Evolutionary conservation across 2,329 filamentous ascomycete genomes (phyloP).

Genomic region (Nannizziopsis barbatae): DNA sequence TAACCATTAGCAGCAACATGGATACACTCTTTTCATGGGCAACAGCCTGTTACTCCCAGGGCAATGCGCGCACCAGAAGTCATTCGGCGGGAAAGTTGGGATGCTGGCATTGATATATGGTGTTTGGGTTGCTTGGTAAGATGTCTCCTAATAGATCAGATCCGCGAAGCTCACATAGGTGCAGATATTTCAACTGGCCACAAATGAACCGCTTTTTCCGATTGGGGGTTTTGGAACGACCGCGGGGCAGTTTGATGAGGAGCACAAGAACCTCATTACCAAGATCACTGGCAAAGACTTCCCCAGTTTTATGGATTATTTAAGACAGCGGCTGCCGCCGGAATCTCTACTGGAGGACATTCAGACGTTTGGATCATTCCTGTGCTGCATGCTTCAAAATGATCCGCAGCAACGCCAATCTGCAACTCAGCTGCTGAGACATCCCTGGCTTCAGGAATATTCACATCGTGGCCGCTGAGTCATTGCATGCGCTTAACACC

Average conservation of each 20-base stretch:
- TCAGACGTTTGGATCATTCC: slow-evolving; percentile 12
- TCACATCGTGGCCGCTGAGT: slow-evolving; percentile 1
- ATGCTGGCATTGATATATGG: slow-evolving; percentile 18
- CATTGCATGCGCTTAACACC: too few relatives aligned
- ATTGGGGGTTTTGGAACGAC: slow-evolving; percentile 15
- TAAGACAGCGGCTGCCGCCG: slow-evolving; percentile 13
- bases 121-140: slow-evolving; percentile 19
- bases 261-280: slow-evolving; percentile 10
- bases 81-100: slow-evolving; percentile 13
- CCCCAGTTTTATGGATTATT: slow-evolving; percentile 12
- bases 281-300: slow-evolving; percentile 8
- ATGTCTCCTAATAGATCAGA: slow-evolving; percentile 3
- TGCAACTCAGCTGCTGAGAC: slow-evolving; percentile 9
- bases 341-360: slow-evolving; percentile 15
- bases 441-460: slow-evolving; percentile 11
- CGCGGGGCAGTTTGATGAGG: slow-evolving; percentile 12
- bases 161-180: too few relatives aligned
- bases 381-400: too few relatives aligned
- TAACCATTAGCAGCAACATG: slow-evolving; percentile 6
- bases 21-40: slow-evolving; percentile 7
- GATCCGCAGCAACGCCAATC: slow-evolving; percentile 9
- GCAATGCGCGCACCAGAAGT: slow-evolving; percentile 18
- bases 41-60: slow-evolving; percentile 15
- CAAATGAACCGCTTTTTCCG: slow-evolving; percentile 17
- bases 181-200: slow-evolving; percentile 20